These are phyloP conservation scores for Fusarium verticillioides DNA, from an alignment of 2,329 filamentous ascomycete species.

Conservation along the genomic window DNA sequence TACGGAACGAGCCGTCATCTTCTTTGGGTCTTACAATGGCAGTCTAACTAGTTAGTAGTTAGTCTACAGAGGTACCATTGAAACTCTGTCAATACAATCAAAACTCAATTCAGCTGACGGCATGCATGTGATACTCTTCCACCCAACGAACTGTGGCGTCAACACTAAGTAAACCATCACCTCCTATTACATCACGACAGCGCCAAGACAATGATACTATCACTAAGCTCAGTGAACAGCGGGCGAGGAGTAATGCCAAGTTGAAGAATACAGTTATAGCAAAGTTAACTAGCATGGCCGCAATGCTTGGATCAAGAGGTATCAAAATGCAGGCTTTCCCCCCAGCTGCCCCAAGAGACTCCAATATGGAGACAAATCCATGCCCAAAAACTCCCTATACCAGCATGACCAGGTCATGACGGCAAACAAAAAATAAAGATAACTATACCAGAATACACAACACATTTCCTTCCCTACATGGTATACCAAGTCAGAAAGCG, in stretches of 20 bases:
- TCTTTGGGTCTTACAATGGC: background rate
- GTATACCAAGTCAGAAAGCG: conserved; percentile 12
- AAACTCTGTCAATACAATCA: background rate
- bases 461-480: conserved; percentile 5
- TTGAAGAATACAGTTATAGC: conserved; percentile 3
- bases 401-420: background rate
- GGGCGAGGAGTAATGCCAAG: background rate
- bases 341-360: conserved; percentile 13
- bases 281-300: conserved; percentile 7
- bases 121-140: background rate
- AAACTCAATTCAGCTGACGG: conserved; percentile 1
- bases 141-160: background rate
- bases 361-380: conserved; percentile 4
- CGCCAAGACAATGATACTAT: background rate
- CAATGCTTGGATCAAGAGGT: conserved; percentile 23
- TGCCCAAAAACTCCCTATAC: conserved; percentile 25
- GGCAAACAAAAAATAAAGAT: background rate
- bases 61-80: background rate
- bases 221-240: background rate
- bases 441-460: conserved; percentile 12
- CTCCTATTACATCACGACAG: conserved; percentile 22
- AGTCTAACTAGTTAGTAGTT: background rate
- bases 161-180: background rate
- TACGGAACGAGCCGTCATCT: background rate
- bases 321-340: conserved; percentile 32